phyloP scores from a whole-genome alignment of 2,329 filamentous ascomycete genomes.

The Thelonectria rubi region DNA sequence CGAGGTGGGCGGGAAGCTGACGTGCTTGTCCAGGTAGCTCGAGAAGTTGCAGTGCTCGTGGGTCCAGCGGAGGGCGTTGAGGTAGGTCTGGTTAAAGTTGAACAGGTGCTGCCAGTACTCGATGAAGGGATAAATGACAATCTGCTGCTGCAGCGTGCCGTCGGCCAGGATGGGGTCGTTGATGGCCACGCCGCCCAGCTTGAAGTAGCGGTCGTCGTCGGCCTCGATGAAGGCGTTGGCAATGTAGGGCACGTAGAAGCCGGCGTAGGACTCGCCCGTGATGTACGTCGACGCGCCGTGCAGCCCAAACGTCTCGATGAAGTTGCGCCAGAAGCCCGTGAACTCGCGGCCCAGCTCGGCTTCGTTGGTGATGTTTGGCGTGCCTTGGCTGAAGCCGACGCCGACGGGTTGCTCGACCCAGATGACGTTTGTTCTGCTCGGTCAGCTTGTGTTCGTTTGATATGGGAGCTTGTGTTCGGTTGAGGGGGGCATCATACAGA shows the following conservation, averaged over 20 bases:
- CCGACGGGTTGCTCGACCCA: slow-evolving; percentile 76
- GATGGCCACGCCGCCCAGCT: slow-evolving; percentile 74
- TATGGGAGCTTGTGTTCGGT: accelerated
- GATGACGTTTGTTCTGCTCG: slow-evolving; percentile 71
- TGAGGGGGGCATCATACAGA: slow-evolving; percentile 51
- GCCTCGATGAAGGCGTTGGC: slow-evolving; percentile 75
- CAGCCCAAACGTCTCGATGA: slow-evolving; percentile 74
- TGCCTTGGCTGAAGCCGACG: slow-evolving; percentile 75
- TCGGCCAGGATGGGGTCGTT: slow-evolving; percentile 74
- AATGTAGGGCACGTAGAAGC: slow-evolving; percentile 75
- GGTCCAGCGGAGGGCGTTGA: slow-evolving; percentile 59
- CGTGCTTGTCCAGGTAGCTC: slow-evolving; percentile 66
- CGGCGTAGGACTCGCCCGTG: slow-evolving; percentile 75
- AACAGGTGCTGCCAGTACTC: slow-evolving; percentile 69
- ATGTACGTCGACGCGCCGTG: slow-evolving; percentile 76
- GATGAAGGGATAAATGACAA: slow-evolving; percentile 66
- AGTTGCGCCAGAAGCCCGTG: slow-evolving; percentile 82
- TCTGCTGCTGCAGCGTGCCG: slow-evolving; percentile 53
- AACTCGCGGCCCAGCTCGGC: slow-evolving; percentile 77
- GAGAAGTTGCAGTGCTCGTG: slow-evolving; percentile 70
- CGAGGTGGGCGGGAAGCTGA: slow-evolving; percentile 72
- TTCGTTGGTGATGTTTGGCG: slow-evolving; percentile 69
- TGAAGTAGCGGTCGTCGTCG: slow-evolving; percentile 71
- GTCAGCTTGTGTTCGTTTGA: accelerated
- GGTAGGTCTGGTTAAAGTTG: slow-evolving; percentile 69